Evolutionary conservation across 352 stramenopile species (phyloP).

Genomic region (Thraustochytrium sp.): DNA sequence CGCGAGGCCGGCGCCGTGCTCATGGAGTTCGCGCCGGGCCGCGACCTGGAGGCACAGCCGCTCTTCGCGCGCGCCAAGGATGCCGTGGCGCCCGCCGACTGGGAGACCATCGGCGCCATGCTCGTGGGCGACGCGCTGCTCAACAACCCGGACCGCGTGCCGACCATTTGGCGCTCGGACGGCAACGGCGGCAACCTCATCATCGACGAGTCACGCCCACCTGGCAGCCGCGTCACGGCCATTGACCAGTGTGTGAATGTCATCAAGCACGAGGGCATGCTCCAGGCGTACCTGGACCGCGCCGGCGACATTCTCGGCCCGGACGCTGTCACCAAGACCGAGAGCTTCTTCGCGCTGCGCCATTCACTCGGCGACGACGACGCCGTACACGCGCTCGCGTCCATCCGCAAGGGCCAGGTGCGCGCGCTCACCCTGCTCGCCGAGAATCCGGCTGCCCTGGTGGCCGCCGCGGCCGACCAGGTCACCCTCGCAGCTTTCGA

Average conservation of each 20-base stretch:
- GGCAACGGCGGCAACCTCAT: constrained; percentile 29
- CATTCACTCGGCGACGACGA: not conserved
- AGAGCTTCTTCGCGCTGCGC: not conserved
- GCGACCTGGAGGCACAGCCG: not conserved
- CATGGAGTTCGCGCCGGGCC: constrained; percentile 16
- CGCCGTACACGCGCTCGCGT: not conserved
- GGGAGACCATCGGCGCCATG: not conserved
- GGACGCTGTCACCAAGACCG: not conserved
- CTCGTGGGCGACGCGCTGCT: not conserved
- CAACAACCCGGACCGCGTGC: constrained; percentile 38
- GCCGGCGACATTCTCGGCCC: not conserved
- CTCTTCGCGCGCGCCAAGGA: not conserved
- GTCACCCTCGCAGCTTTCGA: not conserved
- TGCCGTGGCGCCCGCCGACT: not conserved
- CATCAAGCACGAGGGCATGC: not conserved
- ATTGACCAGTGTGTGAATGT: constrained; percentile 10
- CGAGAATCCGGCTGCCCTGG: not conserved
- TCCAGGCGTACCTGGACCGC: not conserved
- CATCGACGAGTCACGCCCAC: not conserved
- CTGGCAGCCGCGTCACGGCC: not conserved
- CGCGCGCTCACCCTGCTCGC: not conserved
- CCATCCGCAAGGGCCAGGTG: not conserved
- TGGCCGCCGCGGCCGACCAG: not conserved
- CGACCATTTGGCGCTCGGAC: constrained; percentile 8
- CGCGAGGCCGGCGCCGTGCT: not conserved